Evolutionary conservation across 495 filamentous ascomycete genomes (phyloP).

Genomic region (Lindgomyces ingoldianus): DNA sequence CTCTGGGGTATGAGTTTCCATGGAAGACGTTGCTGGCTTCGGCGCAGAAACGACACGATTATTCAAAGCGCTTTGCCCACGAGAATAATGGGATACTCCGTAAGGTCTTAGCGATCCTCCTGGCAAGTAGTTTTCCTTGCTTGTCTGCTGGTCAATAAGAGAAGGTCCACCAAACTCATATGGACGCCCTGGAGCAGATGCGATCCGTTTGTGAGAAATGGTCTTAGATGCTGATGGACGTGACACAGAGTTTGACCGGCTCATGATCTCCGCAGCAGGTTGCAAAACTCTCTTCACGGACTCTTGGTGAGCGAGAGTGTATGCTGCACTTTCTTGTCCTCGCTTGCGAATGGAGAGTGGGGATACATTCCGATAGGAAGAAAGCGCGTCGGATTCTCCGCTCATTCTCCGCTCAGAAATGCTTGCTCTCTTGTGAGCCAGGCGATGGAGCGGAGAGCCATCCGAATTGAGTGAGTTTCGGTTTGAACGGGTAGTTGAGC

Average conservation of each 20-base stretch:
- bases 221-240: slow-evolving; percentile 10
- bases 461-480: slow-evolving; percentile 30
- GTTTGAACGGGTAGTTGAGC: slow-evolving; percentile 21
- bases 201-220: slow-evolving; percentile 30
- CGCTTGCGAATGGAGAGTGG: slow-evolving; percentile 21
- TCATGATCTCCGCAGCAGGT: slow-evolving; percentile 29
- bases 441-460: slow-evolving; percentile 30
- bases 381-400: slow-evolving; percentile 20
- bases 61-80: too few species aligned
- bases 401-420: slow-evolving; percentile 27
- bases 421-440: slow-evolving; percentile 35
- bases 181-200: slow-evolving; percentile 22
- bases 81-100: neutral
- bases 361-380: slow-evolving; percentile 12
- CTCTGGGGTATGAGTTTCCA: too few species aligned
- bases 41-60: too few species aligned
- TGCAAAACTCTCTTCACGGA: slow-evolving; percentile 19
- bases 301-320: slow-evolving; percentile 22
- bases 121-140: neutral
- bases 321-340: slow-evolving; percentile 11
- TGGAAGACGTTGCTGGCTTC: too few species aligned
- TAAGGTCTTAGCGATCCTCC: neutral
- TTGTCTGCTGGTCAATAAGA: neutral
- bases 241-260: slow-evolving; percentile 13
- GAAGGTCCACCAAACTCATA: neutral